phyloP scores from a whole-genome alignment of 768 basidiomycete species.

The Amanita rimosa region DNA sequence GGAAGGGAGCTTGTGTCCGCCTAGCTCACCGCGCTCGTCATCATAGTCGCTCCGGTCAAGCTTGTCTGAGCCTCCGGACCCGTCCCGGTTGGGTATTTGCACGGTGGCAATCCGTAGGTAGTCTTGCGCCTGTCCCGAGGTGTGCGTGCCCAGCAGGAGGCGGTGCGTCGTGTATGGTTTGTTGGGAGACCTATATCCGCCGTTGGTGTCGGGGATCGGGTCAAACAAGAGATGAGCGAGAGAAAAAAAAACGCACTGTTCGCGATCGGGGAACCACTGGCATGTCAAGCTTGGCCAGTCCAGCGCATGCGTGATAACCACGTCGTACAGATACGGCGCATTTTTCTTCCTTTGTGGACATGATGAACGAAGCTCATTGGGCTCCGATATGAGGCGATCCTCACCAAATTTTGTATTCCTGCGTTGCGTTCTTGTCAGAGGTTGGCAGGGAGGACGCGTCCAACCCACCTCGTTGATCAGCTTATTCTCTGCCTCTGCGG shows the following conservation, averaged over 20 bases:
- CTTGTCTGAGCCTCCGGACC: constrained; percentile 52
- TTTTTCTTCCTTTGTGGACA: constrained; percentile 72
- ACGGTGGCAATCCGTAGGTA: constrained; percentile 94
- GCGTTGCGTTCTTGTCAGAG: neutral
- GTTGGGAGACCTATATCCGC: constrained; percentile 55
- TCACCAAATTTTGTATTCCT: constrained; percentile 87
- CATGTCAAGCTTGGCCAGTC: constrained; percentile 98
- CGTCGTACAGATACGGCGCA: constrained; percentile 95
- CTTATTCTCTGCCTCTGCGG: constrained; percentile 81
- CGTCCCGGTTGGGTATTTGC: constrained; percentile 78
- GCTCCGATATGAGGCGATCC: neutral
- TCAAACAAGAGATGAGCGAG: too few relatives aligned
- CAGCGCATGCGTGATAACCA: constrained; percentile 93
- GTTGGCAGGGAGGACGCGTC: constrained; percentile 10
- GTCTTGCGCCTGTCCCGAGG: constrained; percentile 88
- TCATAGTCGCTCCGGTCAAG: constrained; percentile 77
- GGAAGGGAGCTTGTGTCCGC: constrained; percentile 71
- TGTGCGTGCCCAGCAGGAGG: constrained; percentile 93
- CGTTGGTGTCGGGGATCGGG: neutral
- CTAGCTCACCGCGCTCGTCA: constrained; percentile 89
- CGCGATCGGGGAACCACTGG: constrained; percentile 98
- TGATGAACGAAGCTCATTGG: neutral
- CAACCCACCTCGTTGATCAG: constrained; percentile 69
- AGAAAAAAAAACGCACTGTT: constrained; percentile 48
- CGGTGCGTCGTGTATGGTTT: constrained; percentile 95